Base-by-base conservation (phyloP, 257 asterid species). In the Haberlea rhodopensis region DNA sequence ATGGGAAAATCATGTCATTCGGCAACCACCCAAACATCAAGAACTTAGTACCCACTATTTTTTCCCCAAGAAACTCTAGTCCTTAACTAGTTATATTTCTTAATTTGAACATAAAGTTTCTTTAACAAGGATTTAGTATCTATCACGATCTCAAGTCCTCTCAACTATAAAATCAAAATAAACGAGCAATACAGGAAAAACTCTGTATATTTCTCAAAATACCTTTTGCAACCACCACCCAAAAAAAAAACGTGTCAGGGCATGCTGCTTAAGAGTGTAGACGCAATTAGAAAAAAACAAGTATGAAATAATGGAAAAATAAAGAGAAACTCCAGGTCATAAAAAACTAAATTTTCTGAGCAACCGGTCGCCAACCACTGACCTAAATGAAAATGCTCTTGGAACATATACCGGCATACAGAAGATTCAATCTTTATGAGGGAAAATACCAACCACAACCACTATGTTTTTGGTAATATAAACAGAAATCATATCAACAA, bases 1-100 rank as follows among this genome's bases (percentile, higher is more conserved):
- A 67, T 57, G 56, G 62, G 53, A 43, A 53, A 28, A n/a, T 73
- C 64, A 73, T 28, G 26, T 19, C 6, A 28, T 7, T 37, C 5
- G n/a, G 46, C 46, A 37, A 37, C 16, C 46, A 37, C 11, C 46
- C n/a, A 37, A 37, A 2, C 13, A 32, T 10, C n/a, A 37, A 10
- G n/a, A 37, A 37, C 46, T 0, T 37, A 11, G 5, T 11, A 37
- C n/a, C 46, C 46, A 11, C n/a, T n/a, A 29, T 3, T 8, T 10
- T 37, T 37, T 32, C 61, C 55, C 45, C 29, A 55, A 51, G 16
- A 22, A 59, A 18, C 31, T 58, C 60, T 25, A 25, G 20, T 29
- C 27, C 53, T 63, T 60, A 63, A 26, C 53, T 8, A 71, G 24
- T 13, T 57, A 25, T 28, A 71, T 11, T 51, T 37, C 52, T 22